Percentiles rank a stretch among this genome's conserved stretches.
Evolutionary conservation across 2,329 filamentous ascomycete species (phyloP).

Genomic region (Alternaria gansuensis): DNA sequence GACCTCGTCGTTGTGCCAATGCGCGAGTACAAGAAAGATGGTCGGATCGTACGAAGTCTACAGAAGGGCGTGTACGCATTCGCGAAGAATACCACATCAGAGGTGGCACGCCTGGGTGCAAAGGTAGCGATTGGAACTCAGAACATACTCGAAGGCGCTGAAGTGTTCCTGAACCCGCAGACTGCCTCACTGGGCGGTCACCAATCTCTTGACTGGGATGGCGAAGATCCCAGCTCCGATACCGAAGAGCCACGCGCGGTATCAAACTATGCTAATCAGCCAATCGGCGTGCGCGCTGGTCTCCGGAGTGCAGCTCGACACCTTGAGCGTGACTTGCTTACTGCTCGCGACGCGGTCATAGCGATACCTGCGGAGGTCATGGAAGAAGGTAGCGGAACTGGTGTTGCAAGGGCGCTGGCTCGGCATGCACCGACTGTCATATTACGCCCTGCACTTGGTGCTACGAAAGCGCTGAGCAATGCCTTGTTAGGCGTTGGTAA

Average conservation of each 20-base stretch:
- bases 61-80: constrained; percentile 91
- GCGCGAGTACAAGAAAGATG: constrained; percentile 92
- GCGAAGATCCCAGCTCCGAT: constrained; percentile 68
- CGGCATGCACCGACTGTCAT: constrained; percentile 91
- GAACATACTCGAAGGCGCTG: constrained; percentile 87
- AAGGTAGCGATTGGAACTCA: constrained; percentile 96
- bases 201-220: constrained; percentile 56
- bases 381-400: constrained; percentile 82
- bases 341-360: constrained; percentile 90
- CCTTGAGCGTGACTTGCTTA: constrained; percentile 83
- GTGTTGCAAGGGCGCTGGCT: constrained; percentile 79
- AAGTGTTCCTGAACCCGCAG: constrained; percentile 71
- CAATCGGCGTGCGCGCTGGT: constrained; percentile 86
- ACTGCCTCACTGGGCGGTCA: constrained; percentile 29
- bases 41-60: constrained; percentile 88
- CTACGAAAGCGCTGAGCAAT: constrained; percentile 86
- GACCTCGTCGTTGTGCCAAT: constrained; percentile 91
- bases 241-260: constrained; percentile 79
- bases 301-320: constrained; percentile 83
- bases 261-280: constrained; percentile 93
- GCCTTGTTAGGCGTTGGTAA: constrained; percentile 93
- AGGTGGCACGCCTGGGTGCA: constrained; percentile 91
- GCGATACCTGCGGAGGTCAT: constrained; percentile 91
- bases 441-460: constrained; percentile 87
- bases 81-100: constrained; percentile 90